These are phyloP conservation scores for Pseudocercospora crystallina DNA, from an alignment of 2,329 filamentous ascomycete species.

Conservation along the genomic window DNA sequence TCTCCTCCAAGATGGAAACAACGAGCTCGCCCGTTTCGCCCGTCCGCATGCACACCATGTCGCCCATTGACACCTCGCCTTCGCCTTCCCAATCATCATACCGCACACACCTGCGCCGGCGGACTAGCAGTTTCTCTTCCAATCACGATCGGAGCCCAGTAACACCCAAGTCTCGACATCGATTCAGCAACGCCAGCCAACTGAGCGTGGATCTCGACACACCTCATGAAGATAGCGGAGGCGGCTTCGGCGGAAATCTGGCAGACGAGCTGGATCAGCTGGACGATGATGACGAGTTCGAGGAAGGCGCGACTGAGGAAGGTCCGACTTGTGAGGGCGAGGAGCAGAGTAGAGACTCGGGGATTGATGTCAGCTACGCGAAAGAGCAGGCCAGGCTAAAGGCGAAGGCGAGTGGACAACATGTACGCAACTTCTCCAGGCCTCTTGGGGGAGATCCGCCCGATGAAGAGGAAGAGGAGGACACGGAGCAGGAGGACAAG, in stretches of 20 bases:
- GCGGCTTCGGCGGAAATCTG: slow-evolving; percentile 67
- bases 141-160: slow-evolving; percentile 45
- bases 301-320: slow-evolving; percentile 28
- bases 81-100: slow-evolving; percentile 32
- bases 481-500: slow-evolving; percentile 13
- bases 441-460: slow-evolving; percentile 24
- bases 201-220: slow-evolving; percentile 40
- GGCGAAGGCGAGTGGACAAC: slow-evolving; percentile 3
- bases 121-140: slow-evolving; percentile 44
- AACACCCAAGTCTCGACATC: slow-evolving; percentile 41
- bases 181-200: slow-evolving; percentile 35
- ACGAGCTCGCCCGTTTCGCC: slow-evolving; percentile 46
- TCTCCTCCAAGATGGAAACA: slow-evolving; percentile 19
- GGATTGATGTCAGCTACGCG: slow-evolving; percentile 40
- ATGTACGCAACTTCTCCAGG: slow-evolving; percentile 36
- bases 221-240: slow-evolving; percentile 37
- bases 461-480: slow-evolving; percentile 24
- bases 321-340: slow-evolving; percentile 18
- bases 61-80: slow-evolving; percentile 45
- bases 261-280: slow-evolving; percentile 83
- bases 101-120: slow-evolving; percentile 29
- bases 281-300: slow-evolving; percentile 33
- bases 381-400: slow-evolving; percentile 2
- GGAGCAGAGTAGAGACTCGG: slow-evolving; percentile 41
- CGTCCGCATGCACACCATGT: slow-evolving; percentile 42